Base-by-base conservation (phyloP, 768 basidiomycete species). In the Auricularia sp. region DNA sequence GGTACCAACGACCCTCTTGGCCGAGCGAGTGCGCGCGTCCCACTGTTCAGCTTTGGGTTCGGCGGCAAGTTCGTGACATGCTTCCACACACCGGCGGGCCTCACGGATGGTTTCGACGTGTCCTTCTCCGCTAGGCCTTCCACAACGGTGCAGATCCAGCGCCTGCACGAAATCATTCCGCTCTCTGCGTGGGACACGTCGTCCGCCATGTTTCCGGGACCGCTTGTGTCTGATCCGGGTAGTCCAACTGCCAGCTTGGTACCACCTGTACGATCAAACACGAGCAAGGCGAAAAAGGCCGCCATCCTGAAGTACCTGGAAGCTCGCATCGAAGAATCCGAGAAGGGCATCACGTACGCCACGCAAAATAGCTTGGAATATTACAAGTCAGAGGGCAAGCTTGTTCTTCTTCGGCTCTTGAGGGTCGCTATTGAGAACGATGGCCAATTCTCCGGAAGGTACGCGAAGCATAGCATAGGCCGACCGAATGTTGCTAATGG, bases 61-160 rank as follows among this genome's bases (percentile, higher is more conserved):
- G 94, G 94, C n/a, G 95, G 95, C 11, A 89, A 89, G 71, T 70
- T 98, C 65, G 82, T 95, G 8, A 88, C 92, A 7, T 95, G 91
- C 73, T 97, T 96, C 78, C 93, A 92, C 69, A 83, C 84, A 36
- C 81, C 83, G 62, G 77, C 82, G 13, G 82, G 84, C 16, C 74
- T 88, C 72, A 85, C 80, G 73, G 85, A 88, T 21, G 87, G 89
- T 54, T 88, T 92, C 72, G 88, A 92, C 73, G 85, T 91, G 61
- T 87, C 89, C 1, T 77, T 92, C 33, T 83, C 88, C 13, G 84
- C 86, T 16, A 83, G 89, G 36, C 84, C 84, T 62, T 84, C 87
- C 11, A 88, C 87, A 1, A 82, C 83, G 47, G 77, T 96, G 24
- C 81, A 84, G 67, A 81, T 97, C 51, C 85, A 86, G 47, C 77